Evolutionary conservation across 768 basidiomycete genomes (phyloP).

Genomic region (Astraeus odoratus): DNA sequence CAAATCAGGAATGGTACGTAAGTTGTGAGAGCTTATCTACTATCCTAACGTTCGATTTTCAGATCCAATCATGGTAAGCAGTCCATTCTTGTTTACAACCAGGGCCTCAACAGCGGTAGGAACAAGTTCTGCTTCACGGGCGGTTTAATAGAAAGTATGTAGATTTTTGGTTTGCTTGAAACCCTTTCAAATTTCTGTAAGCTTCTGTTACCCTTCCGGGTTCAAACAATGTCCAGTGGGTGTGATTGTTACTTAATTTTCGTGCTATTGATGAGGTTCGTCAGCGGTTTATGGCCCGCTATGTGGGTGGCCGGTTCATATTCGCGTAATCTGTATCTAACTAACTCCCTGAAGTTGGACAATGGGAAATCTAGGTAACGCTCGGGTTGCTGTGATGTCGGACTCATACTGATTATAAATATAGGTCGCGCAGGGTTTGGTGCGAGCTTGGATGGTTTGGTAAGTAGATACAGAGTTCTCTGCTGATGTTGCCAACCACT

Average conservation of each 20-base stretch:
- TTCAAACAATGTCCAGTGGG: conserved; percentile 30
- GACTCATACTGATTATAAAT: conserved; percentile 2
- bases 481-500: conserved; percentile 6
- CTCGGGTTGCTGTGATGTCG: neutral
- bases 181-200: conserved; percentile 11
- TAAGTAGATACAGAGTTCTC: conserved; percentile 29
- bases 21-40: conserved; percentile 20
- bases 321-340: conserved; percentile 5
- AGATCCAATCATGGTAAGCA: conserved; percentile 26
- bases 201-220: conserved; percentile 37
- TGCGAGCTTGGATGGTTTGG: conserved; percentile 56
- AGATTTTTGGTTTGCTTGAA: neutral
- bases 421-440: conserved; percentile 50
- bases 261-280: conserved; percentile 4
- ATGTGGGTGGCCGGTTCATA: conserved; percentile 22
- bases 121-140: conserved; percentile 81
- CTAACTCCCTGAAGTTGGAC: conserved; percentile 33
- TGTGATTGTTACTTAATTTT: neutral
- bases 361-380: conserved; percentile 42
- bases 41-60: conserved; percentile 5
- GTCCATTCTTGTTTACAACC: neutral
- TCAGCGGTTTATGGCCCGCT: conserved; percentile 44
- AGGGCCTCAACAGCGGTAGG: conserved; percentile 18
- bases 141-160: conserved; percentile 52
- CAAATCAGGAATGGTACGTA: conserved; percentile 32